A percentile compares a stretch with the other conserved stretches of the same genome.
phyloP scores from a whole-genome alignment of 345 rosid species.

The Gossypium arboreum region DNA sequence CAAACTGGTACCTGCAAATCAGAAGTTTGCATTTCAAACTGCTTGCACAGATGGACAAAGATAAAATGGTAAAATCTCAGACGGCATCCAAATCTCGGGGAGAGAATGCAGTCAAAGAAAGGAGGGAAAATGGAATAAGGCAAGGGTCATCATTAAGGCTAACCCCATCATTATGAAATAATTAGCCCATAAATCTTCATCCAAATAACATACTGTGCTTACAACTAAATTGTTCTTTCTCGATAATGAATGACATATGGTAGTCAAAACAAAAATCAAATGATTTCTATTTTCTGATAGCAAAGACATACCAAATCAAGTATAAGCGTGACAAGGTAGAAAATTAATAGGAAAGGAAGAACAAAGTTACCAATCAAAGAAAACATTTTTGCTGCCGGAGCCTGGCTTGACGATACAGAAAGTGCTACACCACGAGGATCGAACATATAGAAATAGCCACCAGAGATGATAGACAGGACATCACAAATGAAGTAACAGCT shows the following conservation, averaged over 20 bases:
- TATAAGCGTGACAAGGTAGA: background rate
- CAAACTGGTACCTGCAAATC: constrained; percentile 69
- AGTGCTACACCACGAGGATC: constrained; percentile 86
- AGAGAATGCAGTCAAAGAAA: background rate
- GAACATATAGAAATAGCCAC: constrained; percentile 83
- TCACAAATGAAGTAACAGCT: constrained; percentile 77
- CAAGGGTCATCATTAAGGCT: background rate
- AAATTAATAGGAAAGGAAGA: background rate
- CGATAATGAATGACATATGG: background rate
- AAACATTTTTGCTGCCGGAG: constrained; percentile 80
- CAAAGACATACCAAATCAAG: background rate
- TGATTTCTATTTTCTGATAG: background rate
- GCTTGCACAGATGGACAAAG: background rate
- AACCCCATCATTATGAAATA: background rate
- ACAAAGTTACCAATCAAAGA: constrained; percentile 61
- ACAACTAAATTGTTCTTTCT: background rate
- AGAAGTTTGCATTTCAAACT: background rate
- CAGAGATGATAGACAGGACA: constrained; percentile 78
- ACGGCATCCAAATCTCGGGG: background rate
- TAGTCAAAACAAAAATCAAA: background rate
- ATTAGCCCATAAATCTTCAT: constrained; percentile 1
- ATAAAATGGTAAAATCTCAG: background rate
- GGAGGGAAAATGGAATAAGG: background rate
- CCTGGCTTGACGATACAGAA: constrained; percentile 53
- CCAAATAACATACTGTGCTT: background rate